A percentile compares a stretch with the other conserved stretches of the same genome.
These are phyloP conservation scores for Alternaria triticina DNA, from an alignment of 2,329 filamentous ascomycete species.

Conservation along the genomic window DNA sequence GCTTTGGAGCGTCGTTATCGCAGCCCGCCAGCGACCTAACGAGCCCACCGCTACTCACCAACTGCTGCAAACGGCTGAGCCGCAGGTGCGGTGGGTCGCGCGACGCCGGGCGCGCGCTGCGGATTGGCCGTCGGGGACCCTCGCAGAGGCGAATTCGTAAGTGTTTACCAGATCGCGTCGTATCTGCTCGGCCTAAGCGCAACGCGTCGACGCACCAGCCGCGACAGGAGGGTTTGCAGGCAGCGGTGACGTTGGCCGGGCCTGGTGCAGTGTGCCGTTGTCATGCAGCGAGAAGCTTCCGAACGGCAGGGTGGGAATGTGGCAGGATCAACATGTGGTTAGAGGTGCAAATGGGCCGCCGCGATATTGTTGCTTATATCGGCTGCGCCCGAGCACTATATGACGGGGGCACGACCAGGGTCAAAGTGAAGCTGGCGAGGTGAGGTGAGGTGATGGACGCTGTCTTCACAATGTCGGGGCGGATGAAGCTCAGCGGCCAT, in stretches of 20 bases:
- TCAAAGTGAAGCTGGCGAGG: slow-evolving; percentile 18
- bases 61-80: slow-evolving; percentile 41
- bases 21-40: slow-evolving; percentile 23
- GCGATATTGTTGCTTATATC: slow-evolving; percentile 18
- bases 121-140: slow-evolving; percentile 16
- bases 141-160: slow-evolving; percentile 14
- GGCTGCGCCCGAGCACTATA: slow-evolving; percentile 20
- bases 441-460: slow-evolving; percentile 1
- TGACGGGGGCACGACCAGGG: slow-evolving; percentile 14
- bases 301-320: slow-evolving; percentile 19
- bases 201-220: slow-evolving; percentile 23
- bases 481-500: slow-evolving; percentile 17
- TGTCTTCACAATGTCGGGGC: slow-evolving; percentile 8
- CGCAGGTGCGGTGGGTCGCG: slow-evolving; percentile 30
- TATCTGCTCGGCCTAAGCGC: slow-evolving; percentile 27
- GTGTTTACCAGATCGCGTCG: slow-evolving; percentile 28
- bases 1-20: slow-evolving; percentile 31
- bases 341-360: slow-evolving; percentile 11
- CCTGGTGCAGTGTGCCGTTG: slow-evolving; percentile 30
- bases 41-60: slow-evolving; percentile 32
- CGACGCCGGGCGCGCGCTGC: slow-evolving; percentile 11
- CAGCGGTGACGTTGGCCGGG: slow-evolving; percentile 23
- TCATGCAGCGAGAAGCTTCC: slow-evolving; percentile 31
- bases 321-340: slow-evolving; percentile 12
- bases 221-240: slow-evolving; percentile 14